Conservation (phyloP, 306 rosid species). For the Dryas octopetala region DNA sequence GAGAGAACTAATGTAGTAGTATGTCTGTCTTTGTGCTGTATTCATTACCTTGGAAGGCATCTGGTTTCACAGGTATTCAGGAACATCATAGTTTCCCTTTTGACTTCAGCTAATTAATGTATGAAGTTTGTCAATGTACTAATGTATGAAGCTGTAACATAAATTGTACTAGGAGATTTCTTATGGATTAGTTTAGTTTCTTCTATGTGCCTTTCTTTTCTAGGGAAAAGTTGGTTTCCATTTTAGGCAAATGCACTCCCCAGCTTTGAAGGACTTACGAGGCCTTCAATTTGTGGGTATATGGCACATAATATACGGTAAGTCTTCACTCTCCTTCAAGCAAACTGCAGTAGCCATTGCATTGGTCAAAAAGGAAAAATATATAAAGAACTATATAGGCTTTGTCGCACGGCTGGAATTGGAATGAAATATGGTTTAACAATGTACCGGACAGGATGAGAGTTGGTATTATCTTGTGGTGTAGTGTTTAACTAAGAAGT, state of each 20-base stretch:
- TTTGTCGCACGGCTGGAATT: too few species aligned
- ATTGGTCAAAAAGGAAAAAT: too few species aligned
- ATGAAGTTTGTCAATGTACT: not conserved
- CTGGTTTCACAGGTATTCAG: not conserved
- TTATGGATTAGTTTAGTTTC: conserved; percentile 3
- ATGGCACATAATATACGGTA: too few species aligned
- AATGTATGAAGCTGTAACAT: conserved; percentile 17
- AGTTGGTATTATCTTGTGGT: too few species aligned
- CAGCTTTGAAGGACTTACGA: too few species aligned
- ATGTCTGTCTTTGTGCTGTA: not conserved
- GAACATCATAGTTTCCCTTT: not conserved
- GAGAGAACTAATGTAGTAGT: conserved; percentile 4
- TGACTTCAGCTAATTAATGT: conserved; percentile 5
- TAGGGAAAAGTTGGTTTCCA: not conserved
- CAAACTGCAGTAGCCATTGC: too few species aligned
- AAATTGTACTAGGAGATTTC: conserved; percentile 5
- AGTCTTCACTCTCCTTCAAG: too few species aligned
- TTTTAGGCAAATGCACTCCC: not conserved
- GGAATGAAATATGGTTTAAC: too few species aligned
- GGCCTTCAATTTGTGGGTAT: too few species aligned
- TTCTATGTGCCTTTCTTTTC: not conserved
- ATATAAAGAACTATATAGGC: too few species aligned
- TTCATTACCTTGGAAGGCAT: conserved; percentile 14
- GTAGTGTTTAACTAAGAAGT: too few species aligned
- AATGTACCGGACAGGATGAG: too few species aligned